Base-by-base conservation (phyloP, 192 early-diverging fungal species). In the Nowakowskiella sp. region DNA sequence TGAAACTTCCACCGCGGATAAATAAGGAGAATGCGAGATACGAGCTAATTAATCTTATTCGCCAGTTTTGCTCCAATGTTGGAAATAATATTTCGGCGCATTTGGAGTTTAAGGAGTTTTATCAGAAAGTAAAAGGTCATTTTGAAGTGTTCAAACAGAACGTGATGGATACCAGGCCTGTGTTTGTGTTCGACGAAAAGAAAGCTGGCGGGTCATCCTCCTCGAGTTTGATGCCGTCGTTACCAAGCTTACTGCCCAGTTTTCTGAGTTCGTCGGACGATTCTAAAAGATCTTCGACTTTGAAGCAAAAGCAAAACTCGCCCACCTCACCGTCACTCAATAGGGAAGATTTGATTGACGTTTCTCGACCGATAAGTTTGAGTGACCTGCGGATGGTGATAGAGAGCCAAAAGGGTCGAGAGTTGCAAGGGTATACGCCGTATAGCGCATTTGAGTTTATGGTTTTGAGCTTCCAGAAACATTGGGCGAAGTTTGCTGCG, bases 101-200 rank as follows among this genome's bases (percentile, higher is more conserved):
- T 34, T 67, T 69, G 26, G 66, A 73, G 30, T 60, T 70, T 39
- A 73, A 73, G 64, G 58, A 46, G 16, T 73, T 73, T 48, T 62
- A 69, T 45, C 71, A 73, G 33, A 31, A 54, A 32, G 57, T 73
- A 4, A 49, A 64, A 13, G 30, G 33, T 22, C 71, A 73, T 48
- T 73, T 62, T 52, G 71, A 73, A 33, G 30, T 24, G 7, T 73
- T 70, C 31, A 43, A 60, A 3, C 58, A 65, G 30, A 31, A 43
- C 3, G 49, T 73, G n/a, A 48, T 54, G 7, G 25, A 31, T 6
- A 55, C 62, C 2, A 53, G 67, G 10, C 71, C 71, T 10, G 7
- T 22, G 2, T 73, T 70, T 32, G 53, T 56, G 6, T 51, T 69
- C 32, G 59, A 58, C 2, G 48, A 55, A 7, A 31, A 39, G 19